phyloP scores from a whole-genome alignment of 2,329 filamentous ascomycete species.

The Pestalotiopsis fici region DNA sequence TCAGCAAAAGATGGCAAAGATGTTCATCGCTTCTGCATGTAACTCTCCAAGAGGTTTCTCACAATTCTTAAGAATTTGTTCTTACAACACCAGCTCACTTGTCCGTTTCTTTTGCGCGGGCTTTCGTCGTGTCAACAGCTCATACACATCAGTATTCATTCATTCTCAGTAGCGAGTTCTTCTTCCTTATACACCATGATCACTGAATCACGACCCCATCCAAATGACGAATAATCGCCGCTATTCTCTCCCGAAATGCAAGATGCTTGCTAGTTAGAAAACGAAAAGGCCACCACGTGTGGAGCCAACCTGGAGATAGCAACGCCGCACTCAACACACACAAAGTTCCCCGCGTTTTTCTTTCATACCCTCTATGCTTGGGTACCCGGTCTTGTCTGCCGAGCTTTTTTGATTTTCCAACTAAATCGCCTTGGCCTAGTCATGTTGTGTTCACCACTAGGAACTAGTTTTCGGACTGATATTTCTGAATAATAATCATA shows the following conservation, averaged over 20 bases:
- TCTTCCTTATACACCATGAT: background rate
- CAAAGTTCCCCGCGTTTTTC: background rate
- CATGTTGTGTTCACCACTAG: background rate
- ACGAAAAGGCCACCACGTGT: background rate
- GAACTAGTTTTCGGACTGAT: background rate
- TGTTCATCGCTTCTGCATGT: too few species aligned
- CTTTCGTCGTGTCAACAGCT: too few species aligned
- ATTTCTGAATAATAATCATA: background rate
- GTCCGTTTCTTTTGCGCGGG: too few species aligned
- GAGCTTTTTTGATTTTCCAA: background rate
- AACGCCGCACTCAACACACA: background rate
- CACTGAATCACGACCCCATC: background rate
- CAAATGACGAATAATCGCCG: background rate
- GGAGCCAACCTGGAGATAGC: background rate
- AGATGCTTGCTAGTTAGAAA: constrained; percentile 1
- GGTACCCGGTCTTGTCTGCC: background rate
- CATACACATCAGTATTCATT: background rate
- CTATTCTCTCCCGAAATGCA: background rate
- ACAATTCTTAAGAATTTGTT: too few species aligned
- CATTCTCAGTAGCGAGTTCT: background rate
- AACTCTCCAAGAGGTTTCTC: too few species aligned
- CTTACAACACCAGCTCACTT: too few species aligned
- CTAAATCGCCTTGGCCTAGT: constrained; percentile 1
- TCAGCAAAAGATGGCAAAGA: too few species aligned
- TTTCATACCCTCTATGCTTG: background rate